Evolutionary conservation across 768 basidiomycete species (phyloP).

Genomic region (Lentinula edodes): DNA sequence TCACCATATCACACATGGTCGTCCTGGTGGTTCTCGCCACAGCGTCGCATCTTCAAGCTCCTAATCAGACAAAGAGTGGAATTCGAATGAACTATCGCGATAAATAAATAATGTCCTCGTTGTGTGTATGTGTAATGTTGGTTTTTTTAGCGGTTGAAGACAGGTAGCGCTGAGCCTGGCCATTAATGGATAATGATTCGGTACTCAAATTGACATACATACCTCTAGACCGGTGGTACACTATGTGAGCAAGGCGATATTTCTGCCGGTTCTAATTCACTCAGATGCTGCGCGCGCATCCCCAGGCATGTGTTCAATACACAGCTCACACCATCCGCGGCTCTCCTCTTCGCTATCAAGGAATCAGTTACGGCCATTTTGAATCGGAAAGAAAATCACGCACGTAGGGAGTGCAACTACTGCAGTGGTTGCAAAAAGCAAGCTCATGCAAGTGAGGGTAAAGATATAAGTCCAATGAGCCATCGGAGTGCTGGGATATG

Average conservation of each 20-base stretch:
- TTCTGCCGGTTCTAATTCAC: not conserved
- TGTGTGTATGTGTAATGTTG: not conserved
- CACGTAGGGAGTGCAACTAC: not conserved
- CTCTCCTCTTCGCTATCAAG: not conserved
- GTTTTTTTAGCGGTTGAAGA: no score
- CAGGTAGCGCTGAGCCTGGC: no score
- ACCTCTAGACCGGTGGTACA: no score
- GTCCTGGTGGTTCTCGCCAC: slow-evolving; percentile 1
- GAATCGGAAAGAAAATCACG: not conserved
- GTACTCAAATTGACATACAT: no score
- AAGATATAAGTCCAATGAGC: not conserved
- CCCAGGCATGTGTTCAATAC: not conserved
- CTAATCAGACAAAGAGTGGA: no score
- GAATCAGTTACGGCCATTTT: not conserved
- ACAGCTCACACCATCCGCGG: not conserved
- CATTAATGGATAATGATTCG: no score
- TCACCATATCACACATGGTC: slow-evolving; percentile 12
- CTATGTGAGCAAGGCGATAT: not conserved
- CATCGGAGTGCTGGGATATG: not conserved
- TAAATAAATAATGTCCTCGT: not conserved
- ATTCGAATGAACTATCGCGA: not conserved
- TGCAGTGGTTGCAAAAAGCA: not conserved
- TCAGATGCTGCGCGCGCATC: not conserved
- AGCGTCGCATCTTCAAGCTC: not conserved
- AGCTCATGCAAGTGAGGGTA: not conserved